phyloP scores from a whole-genome alignment of 495 filamentous ascomycete genomes.

The Choiromyces venosus region DNA sequence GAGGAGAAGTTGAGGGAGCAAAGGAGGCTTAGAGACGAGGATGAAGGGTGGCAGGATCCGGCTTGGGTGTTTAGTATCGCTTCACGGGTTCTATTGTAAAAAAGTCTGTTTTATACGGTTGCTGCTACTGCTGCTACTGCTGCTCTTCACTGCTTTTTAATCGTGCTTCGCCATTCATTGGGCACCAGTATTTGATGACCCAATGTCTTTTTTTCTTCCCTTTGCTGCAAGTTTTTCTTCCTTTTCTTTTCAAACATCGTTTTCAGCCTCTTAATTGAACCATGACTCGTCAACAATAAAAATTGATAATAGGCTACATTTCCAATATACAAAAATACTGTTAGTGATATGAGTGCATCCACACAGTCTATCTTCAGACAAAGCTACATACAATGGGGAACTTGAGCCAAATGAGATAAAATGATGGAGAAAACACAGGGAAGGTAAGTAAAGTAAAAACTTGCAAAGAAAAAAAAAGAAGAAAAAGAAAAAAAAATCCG shows the following conservation, averaged over 20 bases:
- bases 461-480: background rate
- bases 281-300: background rate
- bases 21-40: constrained; percentile 46
- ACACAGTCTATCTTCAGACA: background rate
- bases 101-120: background rate
- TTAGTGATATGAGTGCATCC: background rate
- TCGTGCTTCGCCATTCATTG: background rate
- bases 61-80: constrained; percentile 76
- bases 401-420: background rate
- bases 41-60: constrained; percentile 73
- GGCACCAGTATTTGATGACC: background rate
- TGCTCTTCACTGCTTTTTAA: background rate
- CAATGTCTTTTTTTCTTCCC: background rate
- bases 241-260: background rate
- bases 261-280: background rate
- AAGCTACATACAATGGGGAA: background rate
- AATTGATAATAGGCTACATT: background rate
- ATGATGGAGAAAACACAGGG: background rate
- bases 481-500: background rate
- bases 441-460: background rate
- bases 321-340: constrained; percentile 5
- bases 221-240: background rate
- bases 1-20: constrained; percentile 40
- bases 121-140: background rate
- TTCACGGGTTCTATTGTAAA: constrained; percentile 62